Evolutionary conservation across 169 alveolate genomes (phyloP).

Genomic region (Pseudocohnilembus persalinus): DNA sequence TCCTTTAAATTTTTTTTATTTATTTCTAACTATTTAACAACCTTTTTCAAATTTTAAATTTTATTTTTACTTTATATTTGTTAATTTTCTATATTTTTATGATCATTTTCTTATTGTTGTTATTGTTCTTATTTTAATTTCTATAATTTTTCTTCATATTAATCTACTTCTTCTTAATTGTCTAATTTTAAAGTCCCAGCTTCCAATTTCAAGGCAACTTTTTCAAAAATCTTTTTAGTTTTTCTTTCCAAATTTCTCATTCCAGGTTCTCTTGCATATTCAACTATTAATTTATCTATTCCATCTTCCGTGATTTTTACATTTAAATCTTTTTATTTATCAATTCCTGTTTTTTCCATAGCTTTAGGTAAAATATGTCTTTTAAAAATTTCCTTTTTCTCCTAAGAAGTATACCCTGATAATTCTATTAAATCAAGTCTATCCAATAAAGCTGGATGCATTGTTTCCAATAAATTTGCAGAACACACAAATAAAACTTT

Average conservation of each 20-base stretch:
- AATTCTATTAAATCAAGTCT: constrained; percentile 72
- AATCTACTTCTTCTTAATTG: background rate
- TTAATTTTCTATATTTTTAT: no score
- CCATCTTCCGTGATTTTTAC: constrained; percentile 37
- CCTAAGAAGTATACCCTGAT: constrained; percentile 69
- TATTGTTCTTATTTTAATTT: no score
- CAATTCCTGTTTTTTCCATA: constrained; percentile 55
- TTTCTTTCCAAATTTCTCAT: constrained; percentile 63
- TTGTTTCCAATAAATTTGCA: constrained; percentile 59
- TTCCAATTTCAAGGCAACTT: constrained; percentile 36
- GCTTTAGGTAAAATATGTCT: constrained; percentile 59
- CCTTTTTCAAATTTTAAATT: no score
- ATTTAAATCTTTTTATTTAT: background rate
- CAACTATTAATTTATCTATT: constrained; percentile 35
- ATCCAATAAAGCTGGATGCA: constrained; percentile 71
- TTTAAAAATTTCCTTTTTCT: constrained; percentile 56
- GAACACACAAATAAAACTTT: constrained; percentile 73
- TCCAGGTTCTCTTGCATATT: constrained; percentile 59
- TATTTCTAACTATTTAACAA: background rate
- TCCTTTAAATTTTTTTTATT: background rate
- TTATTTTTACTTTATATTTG: no score
- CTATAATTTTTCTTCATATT: background rate
- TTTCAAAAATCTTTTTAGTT: constrained; percentile 48
- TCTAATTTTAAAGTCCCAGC: background rate
- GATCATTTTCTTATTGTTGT: no score